phyloP scores from a whole-genome alignment of 371 early-diverging fungal species.

The Ordospora colligata region DNA sequence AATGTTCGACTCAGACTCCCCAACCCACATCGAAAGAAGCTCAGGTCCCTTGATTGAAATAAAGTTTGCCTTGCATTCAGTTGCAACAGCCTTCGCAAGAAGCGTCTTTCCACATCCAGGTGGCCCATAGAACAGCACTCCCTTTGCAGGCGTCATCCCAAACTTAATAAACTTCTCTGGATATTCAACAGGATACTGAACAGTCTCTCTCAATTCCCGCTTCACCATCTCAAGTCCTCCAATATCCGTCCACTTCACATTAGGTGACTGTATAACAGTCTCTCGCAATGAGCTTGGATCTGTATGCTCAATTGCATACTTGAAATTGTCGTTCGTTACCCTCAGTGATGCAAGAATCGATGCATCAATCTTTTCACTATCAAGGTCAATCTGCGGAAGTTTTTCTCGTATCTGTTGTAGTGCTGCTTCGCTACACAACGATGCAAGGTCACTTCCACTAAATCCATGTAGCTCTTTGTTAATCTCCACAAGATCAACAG shows the following conservation, averaged over 20 bases:
- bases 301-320: constrained; percentile 80
- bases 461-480: constrained; percentile 95
- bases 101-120: constrained; percentile 99
- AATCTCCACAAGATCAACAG: constrained; percentile 88
- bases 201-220: constrained; percentile 94
- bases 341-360: constrained; percentile 86
- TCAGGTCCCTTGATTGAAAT: constrained; percentile 99
- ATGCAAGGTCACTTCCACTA: constrained; percentile 94
- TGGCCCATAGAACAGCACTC: constrained; percentile 98
- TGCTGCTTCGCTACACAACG: constrained; percentile 97
- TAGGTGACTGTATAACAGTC: constrained; percentile 97
- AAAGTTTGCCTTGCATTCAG: constrained; percentile 99
- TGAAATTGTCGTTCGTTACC: constrained; percentile 96
- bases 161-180: constrained; percentile 99
- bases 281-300: constrained; percentile 98
- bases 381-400: constrained; percentile 83
- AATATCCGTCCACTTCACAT: constrained; percentile 90
- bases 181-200: constrained; percentile 98
- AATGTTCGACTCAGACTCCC: constrained; percentile 98
- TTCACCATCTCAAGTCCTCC: constrained; percentile 97
- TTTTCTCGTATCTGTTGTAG: constrained; percentile 99
- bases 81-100: constrained; percentile 98
- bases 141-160: constrained; percentile 96
- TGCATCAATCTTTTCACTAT: constrained; percentile 93
- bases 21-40: constrained; percentile 98